phyloP scores from a whole-genome alignment of 192 early-diverging fungal genomes.

The Dissophora ornata region DNA sequence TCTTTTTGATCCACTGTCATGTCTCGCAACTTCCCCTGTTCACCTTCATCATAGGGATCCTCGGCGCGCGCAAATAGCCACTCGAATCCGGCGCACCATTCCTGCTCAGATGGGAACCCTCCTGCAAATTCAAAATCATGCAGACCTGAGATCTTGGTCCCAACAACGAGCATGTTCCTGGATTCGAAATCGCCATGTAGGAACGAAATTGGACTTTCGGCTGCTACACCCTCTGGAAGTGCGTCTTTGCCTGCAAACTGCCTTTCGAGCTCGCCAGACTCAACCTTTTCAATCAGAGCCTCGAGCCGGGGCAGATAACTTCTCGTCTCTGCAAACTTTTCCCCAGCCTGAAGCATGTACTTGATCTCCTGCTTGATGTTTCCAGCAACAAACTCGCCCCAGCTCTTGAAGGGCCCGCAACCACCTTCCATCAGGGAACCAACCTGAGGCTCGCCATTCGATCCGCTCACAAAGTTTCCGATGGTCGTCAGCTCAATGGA shows the following conservation, averaged over 20 bases:
- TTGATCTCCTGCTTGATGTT: conserved; percentile 31
- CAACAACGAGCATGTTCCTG: conserved; percentile 34
- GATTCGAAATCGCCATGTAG: conserved; percentile 44
- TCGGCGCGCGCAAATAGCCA: conserved; percentile 36
- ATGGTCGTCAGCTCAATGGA: conserved; percentile 19
- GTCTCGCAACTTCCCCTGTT: conserved; percentile 31
- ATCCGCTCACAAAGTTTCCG: conserved; percentile 31
- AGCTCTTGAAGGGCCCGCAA: conserved; percentile 29
- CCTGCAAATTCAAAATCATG: conserved; percentile 53
- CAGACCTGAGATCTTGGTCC: conserved; percentile 27
- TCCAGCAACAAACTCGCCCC: conserved; percentile 28
- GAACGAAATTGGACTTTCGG: conserved; percentile 20
- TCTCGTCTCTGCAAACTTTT: conserved; percentile 6
- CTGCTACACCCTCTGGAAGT: not conserved
- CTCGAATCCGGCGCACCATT: conserved; percentile 50
- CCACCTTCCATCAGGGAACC: conserved; percentile 46
- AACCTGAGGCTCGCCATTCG: conserved; percentile 5
- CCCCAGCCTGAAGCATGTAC: not conserved
- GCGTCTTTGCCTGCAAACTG: conserved; percentile 6
- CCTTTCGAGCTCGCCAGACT: conserved; percentile 27
- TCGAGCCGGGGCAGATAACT: conserved; percentile 17
- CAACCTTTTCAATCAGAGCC: conserved; percentile 21
- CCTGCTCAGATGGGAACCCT: conserved; percentile 40
- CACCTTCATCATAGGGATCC: conserved; percentile 35
- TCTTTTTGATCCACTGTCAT: conserved; percentile 41